phyloP scores from a whole-genome alignment of 176 grass and related monocot species.

The Raddia distichophylla region DNA sequence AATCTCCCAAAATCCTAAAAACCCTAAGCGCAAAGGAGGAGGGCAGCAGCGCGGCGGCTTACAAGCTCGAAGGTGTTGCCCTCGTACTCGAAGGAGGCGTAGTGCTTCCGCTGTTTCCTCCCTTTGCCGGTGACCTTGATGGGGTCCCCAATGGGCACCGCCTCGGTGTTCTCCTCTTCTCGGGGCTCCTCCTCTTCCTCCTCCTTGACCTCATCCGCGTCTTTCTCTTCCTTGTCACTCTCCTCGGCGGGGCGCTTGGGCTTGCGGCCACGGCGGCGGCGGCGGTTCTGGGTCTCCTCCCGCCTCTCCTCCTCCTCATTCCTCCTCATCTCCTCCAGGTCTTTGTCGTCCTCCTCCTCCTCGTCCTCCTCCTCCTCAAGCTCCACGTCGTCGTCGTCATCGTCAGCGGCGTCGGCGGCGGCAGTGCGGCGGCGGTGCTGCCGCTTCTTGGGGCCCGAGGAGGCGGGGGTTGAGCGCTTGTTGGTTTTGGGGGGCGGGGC shows the following conservation, averaged over 20 bases:
- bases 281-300: constrained; percentile 53
- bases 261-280: constrained; percentile 44
- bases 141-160: constrained; percentile 60
- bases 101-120: constrained; percentile 70
- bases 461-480: constrained; percentile 14
- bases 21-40: background rate
- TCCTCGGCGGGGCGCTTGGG: constrained; percentile 41
- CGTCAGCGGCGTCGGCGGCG: constrained; percentile 5
- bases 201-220: constrained; percentile 39
- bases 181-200: constrained; percentile 41
- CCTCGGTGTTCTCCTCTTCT: constrained; percentile 57
- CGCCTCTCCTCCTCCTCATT: constrained; percentile 51
- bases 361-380: constrained; percentile 58
- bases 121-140: constrained; percentile 84
- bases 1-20: constrained; percentile 30
- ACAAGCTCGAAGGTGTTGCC: constrained; percentile 87
- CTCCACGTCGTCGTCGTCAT: constrained; percentile 51
- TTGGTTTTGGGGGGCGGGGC: constrained; percentile 20
- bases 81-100: constrained; percentile 83
- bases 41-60: constrained; percentile 6
- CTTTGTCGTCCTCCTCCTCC: constrained; percentile 52
- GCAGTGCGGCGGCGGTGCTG: constrained; percentile 33
- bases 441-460: constrained; percentile 39
- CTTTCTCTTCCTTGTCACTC: constrained; percentile 46
- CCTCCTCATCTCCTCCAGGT: constrained; percentile 55